These are phyloP conservation scores for Wickerhamiella kurtzmanii DNA, from an alignment of 805 yeast species.

Conservation along the genomic window DNA sequence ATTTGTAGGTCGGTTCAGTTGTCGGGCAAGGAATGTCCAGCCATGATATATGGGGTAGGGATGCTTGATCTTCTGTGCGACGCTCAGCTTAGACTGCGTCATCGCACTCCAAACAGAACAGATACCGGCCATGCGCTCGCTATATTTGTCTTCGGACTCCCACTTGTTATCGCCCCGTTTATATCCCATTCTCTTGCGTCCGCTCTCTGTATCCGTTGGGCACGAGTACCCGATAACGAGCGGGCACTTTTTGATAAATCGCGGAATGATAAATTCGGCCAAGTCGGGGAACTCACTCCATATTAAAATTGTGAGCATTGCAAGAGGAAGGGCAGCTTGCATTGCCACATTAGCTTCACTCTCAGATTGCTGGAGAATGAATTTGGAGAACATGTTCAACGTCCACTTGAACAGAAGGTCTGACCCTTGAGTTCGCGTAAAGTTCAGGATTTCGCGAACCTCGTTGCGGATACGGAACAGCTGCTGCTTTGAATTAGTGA, in stretches of 20 bases:
- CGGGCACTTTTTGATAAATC: conserved; percentile 88
- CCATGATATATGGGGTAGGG: conserved; percentile 44
- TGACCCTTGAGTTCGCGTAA: conserved; percentile 30
- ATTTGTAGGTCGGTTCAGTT: conserved; percentile 41
- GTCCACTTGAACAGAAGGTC: conserved; percentile 56
- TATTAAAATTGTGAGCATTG: conserved; percentile 44
- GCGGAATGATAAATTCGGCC: conserved; percentile 48
- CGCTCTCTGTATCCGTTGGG: conserved; percentile 64
- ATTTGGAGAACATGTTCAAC: conserved; percentile 71
- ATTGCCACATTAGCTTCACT: conserved; percentile 76
- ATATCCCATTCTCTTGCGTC: conserved; percentile 82
- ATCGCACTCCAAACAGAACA: conserved; percentile 66
- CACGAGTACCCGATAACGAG: conserved; percentile 71
- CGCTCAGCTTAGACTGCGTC: conserved; percentile 35
- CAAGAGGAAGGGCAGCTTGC: conserved; percentile 67
- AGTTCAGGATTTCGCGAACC: conserved; percentile 36
- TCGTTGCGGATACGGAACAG: conserved; percentile 33
- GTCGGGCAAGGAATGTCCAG: conserved; percentile 67
- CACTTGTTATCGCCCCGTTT: conserved; percentile 35
- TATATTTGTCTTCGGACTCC: conserved; percentile 51
- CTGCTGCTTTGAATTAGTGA: conserved; percentile 59
- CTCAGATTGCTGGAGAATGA: conserved; percentile 81
- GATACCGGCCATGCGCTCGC: conserved; percentile 81
- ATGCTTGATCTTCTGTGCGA: conserved; percentile 23
- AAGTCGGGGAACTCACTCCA: conserved; percentile 40